Conservation (phyloP, 2,329 filamentous ascomycete species). For the Periconia macrospinosa region DNA sequence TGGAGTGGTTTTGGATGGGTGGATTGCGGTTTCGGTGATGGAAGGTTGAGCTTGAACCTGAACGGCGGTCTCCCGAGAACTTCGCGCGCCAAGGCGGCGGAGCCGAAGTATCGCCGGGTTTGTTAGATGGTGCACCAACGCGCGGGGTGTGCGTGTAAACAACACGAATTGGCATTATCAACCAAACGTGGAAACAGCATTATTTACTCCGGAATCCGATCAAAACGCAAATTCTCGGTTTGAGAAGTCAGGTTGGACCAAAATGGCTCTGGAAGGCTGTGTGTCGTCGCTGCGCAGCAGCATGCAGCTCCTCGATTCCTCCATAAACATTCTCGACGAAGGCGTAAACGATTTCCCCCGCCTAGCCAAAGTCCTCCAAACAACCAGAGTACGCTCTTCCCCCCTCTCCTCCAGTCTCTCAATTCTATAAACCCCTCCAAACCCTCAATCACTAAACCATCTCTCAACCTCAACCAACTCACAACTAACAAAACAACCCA, state of each 20-base stretch:
- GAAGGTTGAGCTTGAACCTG: slow-evolving; percentile 19
- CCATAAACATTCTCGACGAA: slow-evolving; percentile 63
- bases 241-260: background rate
- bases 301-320: slow-evolving; percentile 63
- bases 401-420: background rate
- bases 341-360: slow-evolving; percentile 67
- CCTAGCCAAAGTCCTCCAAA: slow-evolving; percentile 64
- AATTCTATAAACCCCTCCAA: background rate
- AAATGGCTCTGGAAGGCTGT: slow-evolving; percentile 57
- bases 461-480: background rate
- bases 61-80: slow-evolving; percentile 20
- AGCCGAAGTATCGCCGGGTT: slow-evolving; percentile 8
- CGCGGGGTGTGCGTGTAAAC: background rate
- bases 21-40: slow-evolving; percentile 35
- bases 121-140: background rate
- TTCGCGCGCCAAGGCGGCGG: slow-evolving; percentile 29
- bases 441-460: background rate
- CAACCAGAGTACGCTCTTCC: slow-evolving; percentile 55
- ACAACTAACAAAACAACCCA: background rate
- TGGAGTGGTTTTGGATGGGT: slow-evolving; percentile 30
- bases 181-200: background rate
- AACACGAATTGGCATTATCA: background rate
- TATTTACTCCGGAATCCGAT: background rate
- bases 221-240: background rate
- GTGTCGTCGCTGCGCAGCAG: slow-evolving; percentile 63